Conservation (phyloP, 495 filamentous ascomycete genomes). For the Chaetomium cochliodes region DNA sequence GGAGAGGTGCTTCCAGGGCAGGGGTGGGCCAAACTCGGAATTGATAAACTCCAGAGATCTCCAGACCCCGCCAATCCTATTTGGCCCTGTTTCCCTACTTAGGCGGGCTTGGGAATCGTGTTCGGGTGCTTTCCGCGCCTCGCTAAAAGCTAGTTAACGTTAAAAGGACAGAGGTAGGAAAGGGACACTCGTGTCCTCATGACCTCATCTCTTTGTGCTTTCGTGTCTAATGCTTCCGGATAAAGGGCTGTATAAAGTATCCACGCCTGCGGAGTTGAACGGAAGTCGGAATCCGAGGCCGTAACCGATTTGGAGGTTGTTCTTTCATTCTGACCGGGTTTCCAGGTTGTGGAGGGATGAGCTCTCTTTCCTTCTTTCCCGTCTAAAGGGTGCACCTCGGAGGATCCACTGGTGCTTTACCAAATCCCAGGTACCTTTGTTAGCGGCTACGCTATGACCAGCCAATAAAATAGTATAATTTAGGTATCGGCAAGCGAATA, state of each 20-base stretch:
- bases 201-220: background rate
- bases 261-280: constrained; percentile 3
- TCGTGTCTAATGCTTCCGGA: background rate
- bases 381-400: background rate
- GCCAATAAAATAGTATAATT: background rate
- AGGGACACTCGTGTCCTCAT: background rate
- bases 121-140: background rate
- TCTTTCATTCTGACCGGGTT: background rate
- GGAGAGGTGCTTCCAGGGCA: background rate
- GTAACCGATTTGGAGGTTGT: background rate
- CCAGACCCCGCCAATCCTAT: constrained; percentile 1
- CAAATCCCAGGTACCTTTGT: background rate
- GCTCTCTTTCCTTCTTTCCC: background rate
- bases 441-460: background rate
- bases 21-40: background rate
- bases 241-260: background rate
- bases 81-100: background rate
- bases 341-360: constrained; percentile 5
- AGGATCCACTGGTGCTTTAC: background rate
- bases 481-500: constrained; percentile 4
- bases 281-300: background rate
- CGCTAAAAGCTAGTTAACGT: background rate
- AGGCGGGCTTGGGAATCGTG: background rate
- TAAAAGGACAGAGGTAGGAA: background rate
- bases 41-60: background rate